Base-by-base conservation (phyloP, 805 yeast species). In the Candida peoriensis region DNA sequence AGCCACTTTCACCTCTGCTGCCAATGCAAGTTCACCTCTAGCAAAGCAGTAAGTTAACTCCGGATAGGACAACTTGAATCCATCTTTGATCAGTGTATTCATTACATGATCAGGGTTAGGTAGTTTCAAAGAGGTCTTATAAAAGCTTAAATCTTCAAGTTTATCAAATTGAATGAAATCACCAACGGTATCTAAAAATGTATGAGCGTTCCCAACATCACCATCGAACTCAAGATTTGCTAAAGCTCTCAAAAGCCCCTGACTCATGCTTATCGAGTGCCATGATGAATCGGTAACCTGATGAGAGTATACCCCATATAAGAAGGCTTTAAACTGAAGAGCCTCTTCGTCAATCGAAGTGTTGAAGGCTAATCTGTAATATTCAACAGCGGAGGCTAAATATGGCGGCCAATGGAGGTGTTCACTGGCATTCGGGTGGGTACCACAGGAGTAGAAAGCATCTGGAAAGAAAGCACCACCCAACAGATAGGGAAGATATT, bases 391-490 rank as follows among this genome's bases (percentile, higher is more conserved):
- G 3, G 55, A 53, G 5, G 60, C 53, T 11, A 79, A 44, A 47
- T 78, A 79, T 1, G 79, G 78, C 0, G 86, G 85, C 87, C 88
- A 80, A 49, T 80, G 87, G 0, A 78, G 63, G 20, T 61, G 70
- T 52, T 81, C 88, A 4, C 83, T 81, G 3, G 68, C 68, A 9
- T 68, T 65, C 4, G 72, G 61, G 18, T 56, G 47, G 4, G 72
- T 75, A 32, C 70, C 55, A 52, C 87, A 81, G 23, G 71, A 63
- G 53, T 81, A 81, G 47, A 78, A 73, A 0, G 81, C 74, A 51
- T 81, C 88, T 0, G 88, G 88, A 47, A 73, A 76, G 49, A 81
- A 80, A 0, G 82, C 68, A 0, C 87, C 88, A 1, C 81, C 70
- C 12, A 72, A 55, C n/a, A 68, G 43, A 30, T 54, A 64, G 4